phyloP scores from a whole-genome alignment of 495 filamentous ascomycete species.

The Daldinia concentrica region DNA sequence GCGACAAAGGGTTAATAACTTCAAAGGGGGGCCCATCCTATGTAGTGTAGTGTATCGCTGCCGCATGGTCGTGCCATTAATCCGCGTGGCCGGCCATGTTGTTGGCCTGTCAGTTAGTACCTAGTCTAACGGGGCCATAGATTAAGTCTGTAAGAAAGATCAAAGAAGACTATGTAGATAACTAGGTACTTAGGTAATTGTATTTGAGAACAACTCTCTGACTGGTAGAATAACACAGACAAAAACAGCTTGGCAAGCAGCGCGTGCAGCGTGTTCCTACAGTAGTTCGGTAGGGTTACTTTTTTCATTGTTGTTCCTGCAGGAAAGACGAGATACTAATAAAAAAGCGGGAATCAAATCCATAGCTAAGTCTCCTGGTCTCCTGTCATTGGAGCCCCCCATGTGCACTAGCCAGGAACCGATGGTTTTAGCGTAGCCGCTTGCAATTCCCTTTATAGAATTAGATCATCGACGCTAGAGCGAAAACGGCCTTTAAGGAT shows the following conservation, averaged over 20 bases:
- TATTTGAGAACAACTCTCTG: not conserved
- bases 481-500: slow-evolving; percentile 6
- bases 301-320: slow-evolving; percentile 41
- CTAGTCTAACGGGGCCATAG: no score
- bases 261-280: slow-evolving; percentile 31
- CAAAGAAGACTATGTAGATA: not conserved
- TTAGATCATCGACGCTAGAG: slow-evolving; percentile 28
- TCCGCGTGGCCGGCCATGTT: no score
- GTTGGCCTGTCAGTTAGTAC: no score
- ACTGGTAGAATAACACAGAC: slow-evolving; percentile 10
- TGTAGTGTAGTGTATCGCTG: no score
- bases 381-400: slow-evolving; percentile 26
- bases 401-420: slow-evolving; percentile 6
- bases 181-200: slow-evolving; percentile 8
- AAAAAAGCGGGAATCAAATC: slow-evolving; percentile 1
- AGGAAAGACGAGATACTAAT: slow-evolving; percentile 17
- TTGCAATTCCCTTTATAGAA: slow-evolving; percentile 24
- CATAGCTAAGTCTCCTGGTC: not conserved
- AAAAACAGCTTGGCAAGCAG: slow-evolving; percentile 19
- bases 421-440: slow-evolving; percentile 4
- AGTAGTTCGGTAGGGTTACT: slow-evolving; percentile 5
- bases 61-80: not conserved
- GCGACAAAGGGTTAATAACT: slow-evolving; percentile 13
- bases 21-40: no score
- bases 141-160: not conserved